Percentiles rank a stretch among this genome's conserved stretches.
Evolutionary conservation across 2,329 filamentous ascomycete genomes (phyloP).

Genomic region (Paradendryphiella salina): DNA sequence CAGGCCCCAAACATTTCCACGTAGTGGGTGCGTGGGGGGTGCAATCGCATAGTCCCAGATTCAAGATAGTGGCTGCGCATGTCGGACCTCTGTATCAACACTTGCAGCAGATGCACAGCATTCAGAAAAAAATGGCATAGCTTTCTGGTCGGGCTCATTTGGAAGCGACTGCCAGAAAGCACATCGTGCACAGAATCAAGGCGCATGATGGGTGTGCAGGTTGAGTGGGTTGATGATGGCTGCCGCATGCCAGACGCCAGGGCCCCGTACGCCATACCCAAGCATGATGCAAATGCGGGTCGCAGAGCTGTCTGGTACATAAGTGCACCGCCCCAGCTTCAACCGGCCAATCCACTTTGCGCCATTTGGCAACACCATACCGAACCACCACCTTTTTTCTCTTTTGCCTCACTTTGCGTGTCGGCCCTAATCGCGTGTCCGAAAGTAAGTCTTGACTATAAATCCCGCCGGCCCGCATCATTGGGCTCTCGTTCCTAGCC

Average conservation of each 20-base stretch:
- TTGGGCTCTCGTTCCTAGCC: conserved; percentile 22
- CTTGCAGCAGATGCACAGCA: not conserved
- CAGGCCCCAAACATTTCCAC: conserved; percentile 1
- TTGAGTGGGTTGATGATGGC: conserved; percentile 19
- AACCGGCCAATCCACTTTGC: conserved; percentile 18
- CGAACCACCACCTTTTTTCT: conserved; percentile 1
- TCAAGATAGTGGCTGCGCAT: conserved; percentile 18
- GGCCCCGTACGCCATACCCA: conserved; percentile 24
- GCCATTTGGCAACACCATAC: conserved; percentile 20
- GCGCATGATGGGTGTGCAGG: conserved; percentile 14
- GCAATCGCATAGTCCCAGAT: conserved; percentile 16
- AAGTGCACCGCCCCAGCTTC: conserved; percentile 30
- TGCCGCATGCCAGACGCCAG: conserved; percentile 31
- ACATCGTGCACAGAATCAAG: conserved; percentile 5
- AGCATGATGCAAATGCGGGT: conserved; percentile 40
- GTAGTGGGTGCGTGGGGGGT: conserved; percentile 9
- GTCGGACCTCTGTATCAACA: conserved; percentile 8
- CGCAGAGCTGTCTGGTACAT: conserved; percentile 32
- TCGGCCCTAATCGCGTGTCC: conserved; percentile 16
- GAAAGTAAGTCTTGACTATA: conserved; percentile 18
- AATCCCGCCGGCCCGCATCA: conserved; percentile 24
- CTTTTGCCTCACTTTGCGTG: conserved; percentile 4
- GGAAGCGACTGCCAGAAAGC: conserved; percentile 1
- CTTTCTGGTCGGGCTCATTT: conserved; percentile 1
- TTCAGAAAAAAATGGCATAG: not conserved